Base-by-base conservation (phyloP, 2,329 filamentous ascomycete genomes). In the Bertia moriformis region DNA sequence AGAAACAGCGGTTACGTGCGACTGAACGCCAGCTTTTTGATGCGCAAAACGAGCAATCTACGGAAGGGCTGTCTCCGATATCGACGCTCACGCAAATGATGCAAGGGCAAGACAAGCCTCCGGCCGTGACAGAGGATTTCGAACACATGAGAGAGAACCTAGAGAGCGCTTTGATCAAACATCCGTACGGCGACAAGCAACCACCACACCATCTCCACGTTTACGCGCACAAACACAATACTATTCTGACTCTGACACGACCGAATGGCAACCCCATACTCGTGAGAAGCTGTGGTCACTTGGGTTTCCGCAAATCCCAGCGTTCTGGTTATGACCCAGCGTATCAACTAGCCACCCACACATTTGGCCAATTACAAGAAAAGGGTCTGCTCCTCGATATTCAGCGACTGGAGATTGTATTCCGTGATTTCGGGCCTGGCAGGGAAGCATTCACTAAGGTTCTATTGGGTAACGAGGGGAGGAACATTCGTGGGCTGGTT, bases 401-500 rank as follows among this genome's bases (percentile, higher is more conserved):
- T 41, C 65, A 75, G 45, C 67, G 72, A 40, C 56, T 98, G 45
- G 87, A 95, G 60, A 66, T 98, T 38, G 67, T 88, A 3, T 66
- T 93, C 46, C 73, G 86, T 51, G 89, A 88, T 1, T 98, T 91
- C 55, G 91, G 89, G 1, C 65, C 71, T 7, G 91, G 91, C 1
- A 71, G 93, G 49, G 88, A 96, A 51, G 91, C 91, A 1, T 82
- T 87, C 39, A 78, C 78, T 40, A 98, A 96, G 69, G 83, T 88
- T 4, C 62, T 98, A 42, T 63, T 98, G 59, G 88, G 89, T 24
- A 78, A 69, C 17, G 89, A 98, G 58, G 91, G 91, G 41, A 78
- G 74, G 53, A 58, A 76, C 49, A 61, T 96, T 47, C 73, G 86
- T 48, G 65, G 71, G 20, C 77, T 83, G 63, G 83, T 98, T 47